Evolutionary conservation across 768 basidiomycete genomes (phyloP), one percentile per base, ranked within the genome.

Genomic region (Chalciporus piperatus): DNA sequence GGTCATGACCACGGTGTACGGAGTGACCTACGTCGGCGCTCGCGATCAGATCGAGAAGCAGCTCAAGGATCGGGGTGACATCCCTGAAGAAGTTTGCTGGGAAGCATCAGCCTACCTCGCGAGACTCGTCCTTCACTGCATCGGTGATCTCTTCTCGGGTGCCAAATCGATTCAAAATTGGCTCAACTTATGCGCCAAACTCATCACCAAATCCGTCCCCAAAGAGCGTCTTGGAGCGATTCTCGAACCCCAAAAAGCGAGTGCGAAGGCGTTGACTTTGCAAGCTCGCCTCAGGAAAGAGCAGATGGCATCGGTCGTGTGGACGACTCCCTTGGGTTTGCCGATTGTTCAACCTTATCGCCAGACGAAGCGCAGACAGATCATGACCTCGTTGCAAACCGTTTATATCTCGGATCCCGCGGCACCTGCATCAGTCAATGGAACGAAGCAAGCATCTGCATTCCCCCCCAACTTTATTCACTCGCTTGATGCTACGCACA

Each of bases 381-480:
- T 97, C 54, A 77, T 81, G 74, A 96, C 96, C 0, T 72, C 83
- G 10, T 64, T 98, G 51, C 93, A 98, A 71, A 84, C 86, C 6
- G 86, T 98, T 11, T 95, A 76, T 68, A 94, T 98, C 59, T 82
- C 87, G 35, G 96, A 99, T 68, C 93, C 94, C 0, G 82, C 86
- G 53, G 69, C 77, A 0, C 83, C 85, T 1, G 76, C 86, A 17
- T 83, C 91, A 70, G 94, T 98, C 41, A 90, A 92, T 59, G 68
- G 89, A 1, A 56, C 75, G 51, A 97, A 97, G 69, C 96, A 99
- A 68, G 90, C 93, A 0, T 84, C 92, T 14, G 97, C 97, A 1
- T 98, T 99, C 83, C 96, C 97, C 5, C 97, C 97, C 43, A 99
- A 99, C 73, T 98, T 96, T 63, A 92, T 99, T 47, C 97, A 99